A percentile compares a stretch with the other conserved stretches of the same genome.
Conservation (phyloP, 2,329 filamentous ascomycete species). For the Leptographium lundbergii region DNA sequence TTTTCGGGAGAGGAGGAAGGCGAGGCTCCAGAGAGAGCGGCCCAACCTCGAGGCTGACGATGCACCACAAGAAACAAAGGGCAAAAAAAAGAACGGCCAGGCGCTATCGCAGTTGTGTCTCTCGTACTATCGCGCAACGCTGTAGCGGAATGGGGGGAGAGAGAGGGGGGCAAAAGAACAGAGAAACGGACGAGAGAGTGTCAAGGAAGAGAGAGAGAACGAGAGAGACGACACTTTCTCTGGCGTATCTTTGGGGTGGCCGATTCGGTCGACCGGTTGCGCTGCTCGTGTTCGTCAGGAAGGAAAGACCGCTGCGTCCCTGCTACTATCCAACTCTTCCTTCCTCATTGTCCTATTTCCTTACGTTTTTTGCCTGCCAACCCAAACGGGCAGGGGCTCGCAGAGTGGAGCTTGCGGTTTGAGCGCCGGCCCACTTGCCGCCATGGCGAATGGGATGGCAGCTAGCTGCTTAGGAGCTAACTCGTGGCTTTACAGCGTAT, state of each 20-base stretch:
- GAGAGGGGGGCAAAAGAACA: no score
- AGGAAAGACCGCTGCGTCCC: background rate
- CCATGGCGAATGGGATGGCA: background rate
- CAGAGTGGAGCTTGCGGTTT: background rate
- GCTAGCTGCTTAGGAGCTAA: background rate
- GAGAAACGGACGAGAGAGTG: no score
- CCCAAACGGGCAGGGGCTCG: background rate
- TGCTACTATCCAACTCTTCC: background rate
- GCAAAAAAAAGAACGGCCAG: background rate
- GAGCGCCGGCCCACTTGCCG: background rate
- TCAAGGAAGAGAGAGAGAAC: background rate
- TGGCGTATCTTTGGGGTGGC: background rate
- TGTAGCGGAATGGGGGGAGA: background rate
- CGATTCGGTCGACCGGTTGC: background rate
- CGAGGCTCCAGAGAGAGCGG: background rate
- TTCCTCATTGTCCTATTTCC: background rate
- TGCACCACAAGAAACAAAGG: background rate
- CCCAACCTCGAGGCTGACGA: background rate
- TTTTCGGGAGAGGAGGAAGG: background rate
- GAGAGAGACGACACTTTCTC: background rate
- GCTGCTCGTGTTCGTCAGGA: background rate
- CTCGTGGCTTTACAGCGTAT: background rate
- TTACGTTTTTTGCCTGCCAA: background rate
- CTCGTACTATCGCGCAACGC: background rate
- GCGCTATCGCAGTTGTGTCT: background rate